Evolutionary conservation across 2,329 filamentous ascomycete genomes (phyloP), one percentile per base, ranked within the genome.

Genomic region (Blastomyces percursus): DNA sequence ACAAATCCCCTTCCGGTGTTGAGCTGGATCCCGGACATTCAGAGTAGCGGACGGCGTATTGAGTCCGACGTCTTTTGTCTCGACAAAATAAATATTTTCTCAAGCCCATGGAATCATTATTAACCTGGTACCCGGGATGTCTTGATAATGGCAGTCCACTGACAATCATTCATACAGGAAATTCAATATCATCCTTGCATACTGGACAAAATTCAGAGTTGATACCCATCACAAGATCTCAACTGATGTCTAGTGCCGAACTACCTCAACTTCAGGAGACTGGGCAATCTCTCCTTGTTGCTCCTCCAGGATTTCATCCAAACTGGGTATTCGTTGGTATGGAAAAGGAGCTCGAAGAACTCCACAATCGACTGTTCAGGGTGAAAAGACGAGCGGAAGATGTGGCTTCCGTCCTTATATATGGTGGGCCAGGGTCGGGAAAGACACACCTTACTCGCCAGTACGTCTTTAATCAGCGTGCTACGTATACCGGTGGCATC

Each of bases 401-500:
- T 19, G 85, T 85, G 0, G 82, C 82, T 30, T 84, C 86, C 1
- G 85, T 87, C 1, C 74, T 89, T 9, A 80, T 90, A 12, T 82
- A 84, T 65, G 84, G 84, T 44, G 81, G 85, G 48, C 83, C 86
- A 1, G 87, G 87, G 1, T 83, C 83, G 16, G 87, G 87, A 2
- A 90, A 90, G 72, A 86, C 85, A 1, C 86, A 89, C 68, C 75
- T 89, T 16, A 86, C 86, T 35, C 80, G 86, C 3, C 80, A 89
- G 71, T 89, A 89, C 69, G 81, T 87, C 38, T 87, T 85, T 67
- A 72, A 77, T 4, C 81, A 88, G 67, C 81, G 78, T 44, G 73
- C 79, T 4, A 76, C 82, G 64, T 89, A 86, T 67, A 81, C 82
- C 0, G 86, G 85, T 1, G 87, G 87, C 1, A 79, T 88, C 52